Base-by-base conservation (phyloP, 2,329 filamentous ascomycete species). In the Byssothecium circinans region DNA sequence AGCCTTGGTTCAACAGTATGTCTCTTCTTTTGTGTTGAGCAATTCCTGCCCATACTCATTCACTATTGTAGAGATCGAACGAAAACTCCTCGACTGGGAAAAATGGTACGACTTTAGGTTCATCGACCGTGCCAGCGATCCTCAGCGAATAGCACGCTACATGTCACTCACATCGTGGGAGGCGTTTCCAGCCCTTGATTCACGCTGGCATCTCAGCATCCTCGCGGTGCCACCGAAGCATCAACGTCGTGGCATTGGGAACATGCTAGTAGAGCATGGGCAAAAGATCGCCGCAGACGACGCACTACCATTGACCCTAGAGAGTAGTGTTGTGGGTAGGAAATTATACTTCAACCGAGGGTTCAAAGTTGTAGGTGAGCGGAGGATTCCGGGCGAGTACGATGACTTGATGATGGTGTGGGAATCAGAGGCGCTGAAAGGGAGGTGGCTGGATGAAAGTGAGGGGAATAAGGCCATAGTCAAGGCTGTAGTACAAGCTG, bases 291-390 rank as follows among this genome's bases (percentile, higher is more conserved):
- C 60, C 17, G 27, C 34, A 5, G 43, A 53, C 8, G 58, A 61
- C 10, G 36, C 45, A 14, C 11, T 64, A 19, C 58, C 60, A 8
- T 20, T 62, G 27, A 54, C 52, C 15, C 43, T 61, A 35, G 54
- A 61, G 32, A 34, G 52, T 15, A 62, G 55, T 41, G 32, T 52
- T 1, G 39, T 42, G 10, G 60, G 57, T 11, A 53, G 44, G 20
- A 36, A n/a, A 14, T 17, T 64, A 35, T 64, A 64, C 45, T 18
- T 37, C 29, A 64, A 56, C 45, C 34, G 22, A 12, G 59, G 58
- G 6, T 60, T 62, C 33, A 52, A 47, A 45, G 29, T 50, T 18
- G 45, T 60, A 3, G 35, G 43, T 11, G 44, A 54, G 34, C 17
- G 6, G 2, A 36, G 41, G 29, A 32, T 58, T 43, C 39, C 33